Evolutionary conservation across 1,284 basidiomycete species (phyloP).

Genomic region (Trametes sp.): DNA sequence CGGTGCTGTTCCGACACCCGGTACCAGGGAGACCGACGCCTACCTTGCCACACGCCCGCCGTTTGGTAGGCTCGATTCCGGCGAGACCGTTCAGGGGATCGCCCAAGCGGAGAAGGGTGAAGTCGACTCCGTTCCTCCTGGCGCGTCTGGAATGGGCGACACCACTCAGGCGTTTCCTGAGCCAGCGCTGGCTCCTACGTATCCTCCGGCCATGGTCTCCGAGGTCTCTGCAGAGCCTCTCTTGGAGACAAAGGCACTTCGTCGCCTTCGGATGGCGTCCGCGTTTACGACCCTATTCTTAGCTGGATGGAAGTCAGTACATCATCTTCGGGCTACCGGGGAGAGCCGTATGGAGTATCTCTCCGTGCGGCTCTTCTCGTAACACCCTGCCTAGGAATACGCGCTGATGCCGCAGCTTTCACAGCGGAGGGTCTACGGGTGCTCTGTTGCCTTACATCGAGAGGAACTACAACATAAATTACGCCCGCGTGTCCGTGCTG

Average conservation of each 20-base stretch:
- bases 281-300: constrained; percentile 39
- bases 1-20: neutral
- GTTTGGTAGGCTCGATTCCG: constrained; percentile 17
- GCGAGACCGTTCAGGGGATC: constrained; percentile 8
- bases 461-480: constrained; percentile 36
- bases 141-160: neutral
- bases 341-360: neutral
- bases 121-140: neutral
- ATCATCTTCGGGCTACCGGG: neutral
- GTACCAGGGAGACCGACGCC: constrained; percentile 2
- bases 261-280: constrained; percentile 34
- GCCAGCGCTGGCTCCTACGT: neutral
- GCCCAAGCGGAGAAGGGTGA: constrained; percentile 7
- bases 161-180: neutral
- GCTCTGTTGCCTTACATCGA: constrained; percentile 43
- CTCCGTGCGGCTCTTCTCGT: neutral
- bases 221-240: constrained; percentile 10
- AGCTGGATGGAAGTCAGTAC: constrained; percentile 42
- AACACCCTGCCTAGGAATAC: neutral
- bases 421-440: constrained; percentile 42
- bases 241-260: constrained; percentile 38
- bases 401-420: neutral
- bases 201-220: constrained; percentile 18
- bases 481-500: constrained; percentile 40
- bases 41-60: constrained; percentile 15